Evolutionary conservation across 768 basidiomycete genomes (phyloP), one percentile per base, ranked within the genome.

Genomic region (Tricholoma sp.): DNA sequence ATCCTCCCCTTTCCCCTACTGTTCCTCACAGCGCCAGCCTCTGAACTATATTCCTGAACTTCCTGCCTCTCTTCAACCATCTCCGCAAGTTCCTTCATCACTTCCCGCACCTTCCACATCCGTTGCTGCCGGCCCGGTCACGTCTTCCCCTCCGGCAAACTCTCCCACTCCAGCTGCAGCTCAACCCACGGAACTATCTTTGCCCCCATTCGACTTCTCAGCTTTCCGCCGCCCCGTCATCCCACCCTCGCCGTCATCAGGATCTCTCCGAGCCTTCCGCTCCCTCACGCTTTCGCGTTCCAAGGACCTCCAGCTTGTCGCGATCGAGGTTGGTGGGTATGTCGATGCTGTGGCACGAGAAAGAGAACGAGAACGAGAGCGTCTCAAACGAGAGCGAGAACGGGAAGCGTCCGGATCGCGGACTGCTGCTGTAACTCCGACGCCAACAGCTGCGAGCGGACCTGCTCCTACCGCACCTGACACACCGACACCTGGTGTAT

Each of bases 291-390:
- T 84, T 16, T 77, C 79, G 1, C 78, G 77, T 50, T 72, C 75
- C 5, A 78, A 76, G 51, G 79, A 79, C 53, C 69, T 87, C 10
- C 74, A 76, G 18, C 72, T 70, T 5, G 78, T 86, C 5, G 87
- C 86, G 1, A 66, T 73, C 2, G 84, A 88, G 66, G 79, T 89
- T 16, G 82, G 83, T 29, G 74, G 75, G 1, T 92, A 89, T 63
- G 87, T 93, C 5, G 91, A 93, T 56, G 79, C 81, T 8, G 80
- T 91, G 5, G 85, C 84, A 3, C 82, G 82, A 60, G 91, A 93
- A 63, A 76, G 91, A 16, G 91, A 93, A 59, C 76, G 78, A 56
- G 91, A 94, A 67, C 77, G 89, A 5, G 89, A 91, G 61, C 77
- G 88, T 24, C 76, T 90, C 49, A 83, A 83, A 62, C 74, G 79